A percentile compares a stretch with the other conserved stretches of the same genome.
These are phyloP conservation scores for Graphilbum ipis-grandicollis DNA, from an alignment of 2,329 filamentous ascomycete genomes.

Conservation along the genomic window DNA sequence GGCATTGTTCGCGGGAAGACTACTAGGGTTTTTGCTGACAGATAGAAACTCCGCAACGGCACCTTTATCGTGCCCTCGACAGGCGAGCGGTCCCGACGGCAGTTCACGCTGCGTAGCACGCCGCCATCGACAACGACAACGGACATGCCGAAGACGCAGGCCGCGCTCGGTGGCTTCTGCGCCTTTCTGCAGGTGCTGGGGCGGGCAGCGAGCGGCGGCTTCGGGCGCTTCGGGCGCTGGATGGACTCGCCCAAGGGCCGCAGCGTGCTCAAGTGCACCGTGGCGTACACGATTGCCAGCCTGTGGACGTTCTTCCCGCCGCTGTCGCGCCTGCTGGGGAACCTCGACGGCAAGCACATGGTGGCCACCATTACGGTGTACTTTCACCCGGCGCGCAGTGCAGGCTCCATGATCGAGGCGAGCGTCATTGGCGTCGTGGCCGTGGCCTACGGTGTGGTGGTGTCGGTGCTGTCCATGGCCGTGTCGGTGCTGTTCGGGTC, in stretches of 20 bases:
- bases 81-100: constrained; percentile 65
- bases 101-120: constrained; percentile 52
- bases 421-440: constrained; percentile 59
- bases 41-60: constrained; percentile 59
- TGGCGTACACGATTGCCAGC: constrained; percentile 77
- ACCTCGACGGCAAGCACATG: constrained; percentile 83
- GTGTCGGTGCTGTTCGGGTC: constrained; percentile 64
- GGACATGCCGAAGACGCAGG: not conserved
- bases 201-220: not conserved
- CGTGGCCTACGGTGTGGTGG: constrained; percentile 58
- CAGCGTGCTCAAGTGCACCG: constrained; percentile 74
- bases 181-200: constrained; percentile 1
- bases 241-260: constrained; percentile 55
- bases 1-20: too few relatives aligned
- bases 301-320: constrained; percentile 67
- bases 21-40: not conserved
- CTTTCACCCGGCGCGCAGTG: constrained; percentile 75
- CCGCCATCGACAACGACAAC: not conserved
- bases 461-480: constrained; percentile 78
- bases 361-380: constrained; percentile 90
- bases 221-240: constrained; percentile 35
- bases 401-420: constrained; percentile 81
- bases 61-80: constrained; percentile 78
- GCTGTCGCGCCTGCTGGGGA: constrained; percentile 57
- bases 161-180: constrained; percentile 11